These are phyloP conservation scores for Sporothrix inflata DNA, from an alignment of 2,329 filamentous ascomycete genomes.

Conservation along the genomic window DNA sequence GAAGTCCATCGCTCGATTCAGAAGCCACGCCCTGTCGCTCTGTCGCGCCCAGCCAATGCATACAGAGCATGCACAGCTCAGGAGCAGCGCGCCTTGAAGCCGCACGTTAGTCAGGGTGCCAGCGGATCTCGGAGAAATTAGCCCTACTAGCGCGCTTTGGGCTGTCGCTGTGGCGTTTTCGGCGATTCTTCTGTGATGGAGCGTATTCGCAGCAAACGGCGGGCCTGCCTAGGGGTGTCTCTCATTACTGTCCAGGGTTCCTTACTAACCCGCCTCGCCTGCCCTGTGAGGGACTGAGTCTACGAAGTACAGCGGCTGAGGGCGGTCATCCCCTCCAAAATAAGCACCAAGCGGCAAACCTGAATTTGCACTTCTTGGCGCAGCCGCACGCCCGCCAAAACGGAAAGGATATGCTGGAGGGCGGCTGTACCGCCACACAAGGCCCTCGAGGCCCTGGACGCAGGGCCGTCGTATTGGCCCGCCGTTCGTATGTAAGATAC, in stretches of 20 bases:
- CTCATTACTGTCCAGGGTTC: background rate
- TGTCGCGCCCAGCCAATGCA: background rate
- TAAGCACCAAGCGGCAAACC: slow-evolving; percentile 9
- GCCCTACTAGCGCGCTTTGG: slow-evolving; percentile 11
- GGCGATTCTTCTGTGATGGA: background rate
- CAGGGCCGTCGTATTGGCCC: slow-evolving; percentile 10
- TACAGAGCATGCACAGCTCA: background rate
- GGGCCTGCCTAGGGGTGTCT: background rate
- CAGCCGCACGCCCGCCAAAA: slow-evolving; percentile 10
- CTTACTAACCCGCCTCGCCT: background rate
- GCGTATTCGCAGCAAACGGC: background rate
- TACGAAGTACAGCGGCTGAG: no score
- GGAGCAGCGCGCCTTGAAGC: background rate
- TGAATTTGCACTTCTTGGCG: background rate
- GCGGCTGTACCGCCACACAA: background rate
- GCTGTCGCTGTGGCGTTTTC: background rate
- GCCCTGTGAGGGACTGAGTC: background rate
- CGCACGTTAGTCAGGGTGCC: slow-evolving; percentile 10
- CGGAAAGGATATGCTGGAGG: background rate
- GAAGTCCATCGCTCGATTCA: background rate
- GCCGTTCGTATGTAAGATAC: no score
- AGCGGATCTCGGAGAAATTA: slow-evolving; percentile 6
- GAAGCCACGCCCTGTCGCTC: background rate
- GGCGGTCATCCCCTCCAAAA: background rate
- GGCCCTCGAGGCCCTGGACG: background rate